These are phyloP conservation scores for Musa acuminata DNA, from an alignment of 176 grass and related monocot genomes.

Conservation along the genomic window DNA sequence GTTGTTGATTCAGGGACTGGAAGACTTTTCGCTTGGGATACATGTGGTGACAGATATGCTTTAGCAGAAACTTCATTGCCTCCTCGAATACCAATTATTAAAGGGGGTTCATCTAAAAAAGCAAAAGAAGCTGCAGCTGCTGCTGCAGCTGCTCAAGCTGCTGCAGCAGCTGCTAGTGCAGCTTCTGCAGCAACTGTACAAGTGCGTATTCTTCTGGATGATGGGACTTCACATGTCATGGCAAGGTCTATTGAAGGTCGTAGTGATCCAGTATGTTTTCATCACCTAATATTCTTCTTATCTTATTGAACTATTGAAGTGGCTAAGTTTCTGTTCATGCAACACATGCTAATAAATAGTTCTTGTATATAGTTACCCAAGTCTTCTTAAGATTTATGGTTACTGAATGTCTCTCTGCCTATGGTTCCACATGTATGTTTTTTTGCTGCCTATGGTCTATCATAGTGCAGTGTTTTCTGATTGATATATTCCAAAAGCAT, in stretches of 20 bases:
- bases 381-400: not conserved
- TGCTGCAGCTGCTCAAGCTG: conserved; percentile 84
- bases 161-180: conserved; percentile 69
- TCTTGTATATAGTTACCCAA: not conserved
- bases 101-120: conserved; percentile 93
- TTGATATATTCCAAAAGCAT: not conserved
- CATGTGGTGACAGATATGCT: conserved; percentile 91
- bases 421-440: no score
- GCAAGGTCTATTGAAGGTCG: conserved; percentile 86
- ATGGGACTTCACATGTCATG: conserved; percentile 87
- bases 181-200: conserved; percentile 88
- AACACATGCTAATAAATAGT: not conserved
- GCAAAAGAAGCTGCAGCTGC: conserved; percentile 96
- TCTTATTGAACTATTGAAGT: not conserved
- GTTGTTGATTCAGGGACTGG: conserved; percentile 92
- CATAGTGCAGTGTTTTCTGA: not conserved
- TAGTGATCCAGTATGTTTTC: conserved; percentile 70
- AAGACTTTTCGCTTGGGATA: conserved; percentile 93
- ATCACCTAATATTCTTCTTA: not conserved
- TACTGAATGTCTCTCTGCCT: not conserved
- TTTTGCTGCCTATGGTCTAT: not conserved
- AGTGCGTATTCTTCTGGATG: conserved; percentile 95
- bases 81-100: conserved; percentile 79
- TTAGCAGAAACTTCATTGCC: conserved; percentile 70
- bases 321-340: not conserved